phyloP scores from a whole-genome alignment of 106 monocot genomes.

The Apostasia ramifera region DNA sequence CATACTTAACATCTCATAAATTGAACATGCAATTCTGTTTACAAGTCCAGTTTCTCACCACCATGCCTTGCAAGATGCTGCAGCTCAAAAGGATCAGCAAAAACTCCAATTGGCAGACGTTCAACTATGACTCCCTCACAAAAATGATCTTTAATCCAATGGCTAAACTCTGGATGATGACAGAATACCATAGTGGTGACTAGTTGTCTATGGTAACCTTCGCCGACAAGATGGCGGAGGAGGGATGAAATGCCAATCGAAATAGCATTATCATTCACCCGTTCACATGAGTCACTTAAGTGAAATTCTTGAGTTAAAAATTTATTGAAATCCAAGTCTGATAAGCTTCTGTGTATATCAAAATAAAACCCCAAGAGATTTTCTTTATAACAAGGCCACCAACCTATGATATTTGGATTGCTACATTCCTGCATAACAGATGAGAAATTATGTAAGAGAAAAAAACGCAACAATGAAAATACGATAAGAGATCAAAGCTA shows the following conservation, averaged over 20 bases:
- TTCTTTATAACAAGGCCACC: slow-evolving; percentile 14
- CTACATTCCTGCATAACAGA: not conserved
- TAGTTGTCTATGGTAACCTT: slow-evolving; percentile 76
- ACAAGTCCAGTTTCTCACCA: slow-evolving; percentile 23
- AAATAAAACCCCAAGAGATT: slow-evolving; percentile 22
- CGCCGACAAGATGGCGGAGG: slow-evolving; percentile 38
- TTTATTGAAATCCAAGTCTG: slow-evolving; percentile 26
- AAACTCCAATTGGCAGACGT: slow-evolving; percentile 70
- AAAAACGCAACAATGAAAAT: no score
- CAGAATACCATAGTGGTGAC: slow-evolving; percentile 35
- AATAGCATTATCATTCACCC: slow-evolving; percentile 1
- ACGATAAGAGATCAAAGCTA: no score
- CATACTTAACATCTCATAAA: not conserved
- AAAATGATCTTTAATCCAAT: slow-evolving; percentile 23
- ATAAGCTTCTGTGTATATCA: slow-evolving; percentile 8
- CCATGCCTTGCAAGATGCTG: slow-evolving; percentile 52
- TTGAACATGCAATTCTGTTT: not conserved
- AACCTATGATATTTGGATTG: slow-evolving; percentile 11
- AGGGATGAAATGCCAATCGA: slow-evolving; percentile 13
- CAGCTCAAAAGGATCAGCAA: slow-evolving; percentile 87
- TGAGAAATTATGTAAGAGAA: no score
- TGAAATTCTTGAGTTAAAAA: slow-evolving; percentile 18
- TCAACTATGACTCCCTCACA: slow-evolving; percentile 60
- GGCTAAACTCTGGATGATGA: slow-evolving; percentile 7
- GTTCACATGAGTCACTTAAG: slow-evolving; percentile 18